These are phyloP conservation scores for Lactarius psammicola DNA, from an alignment of 768 basidiomycete species.

Conservation along the genomic window DNA sequence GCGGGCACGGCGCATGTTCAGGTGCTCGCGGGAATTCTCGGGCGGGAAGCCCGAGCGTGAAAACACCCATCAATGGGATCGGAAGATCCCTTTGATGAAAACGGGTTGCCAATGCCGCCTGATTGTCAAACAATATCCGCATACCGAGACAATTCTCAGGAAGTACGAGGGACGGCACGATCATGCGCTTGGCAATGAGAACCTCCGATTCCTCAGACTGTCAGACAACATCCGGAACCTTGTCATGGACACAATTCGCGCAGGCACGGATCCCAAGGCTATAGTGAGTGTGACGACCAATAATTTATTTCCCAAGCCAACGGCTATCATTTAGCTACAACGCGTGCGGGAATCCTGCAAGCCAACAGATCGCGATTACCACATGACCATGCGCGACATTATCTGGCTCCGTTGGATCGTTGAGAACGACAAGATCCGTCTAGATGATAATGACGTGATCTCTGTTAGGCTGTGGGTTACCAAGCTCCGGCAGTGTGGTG, in stretches of 20 bases:
- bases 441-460: background rate
- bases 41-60: background rate
- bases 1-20: constrained; percentile 13
- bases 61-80: background rate
- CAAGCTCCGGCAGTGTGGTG: background rate
- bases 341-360: no score
- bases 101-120: background rate
- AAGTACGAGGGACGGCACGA: background rate
- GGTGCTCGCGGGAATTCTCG: background rate
- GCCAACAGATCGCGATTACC: no score
- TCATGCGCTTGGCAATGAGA: background rate
- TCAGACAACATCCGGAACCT: background rate
- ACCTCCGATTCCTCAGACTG: background rate
- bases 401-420: background rate
- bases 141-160: background rate
- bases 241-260: background rate
- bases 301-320: no score
- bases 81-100: background rate
- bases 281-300: background rate
- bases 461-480: background rate
- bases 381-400: background rate
- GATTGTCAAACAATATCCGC: background rate
- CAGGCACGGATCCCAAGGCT: background rate
- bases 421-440: background rate
- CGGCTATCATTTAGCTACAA: no score